Conservation (phyloP, 345 rosid species). For the Litchi chinensis region DNA sequence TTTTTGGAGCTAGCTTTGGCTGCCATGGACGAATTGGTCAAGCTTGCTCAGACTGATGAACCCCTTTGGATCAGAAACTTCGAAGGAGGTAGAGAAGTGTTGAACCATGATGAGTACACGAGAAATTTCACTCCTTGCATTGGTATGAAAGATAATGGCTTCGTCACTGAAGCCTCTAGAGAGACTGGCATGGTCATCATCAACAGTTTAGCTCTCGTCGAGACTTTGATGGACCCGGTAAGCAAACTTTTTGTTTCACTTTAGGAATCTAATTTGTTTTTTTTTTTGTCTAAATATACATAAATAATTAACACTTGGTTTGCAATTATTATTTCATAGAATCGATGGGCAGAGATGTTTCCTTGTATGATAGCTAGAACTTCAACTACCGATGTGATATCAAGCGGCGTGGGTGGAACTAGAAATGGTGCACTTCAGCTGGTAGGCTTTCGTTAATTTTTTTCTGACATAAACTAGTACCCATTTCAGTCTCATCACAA, state of each 20-base stretch:
- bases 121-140: conserved; percentile 61
- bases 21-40: conserved; percentile 88
- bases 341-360: conserved; percentile 98
- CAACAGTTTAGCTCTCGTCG: conserved; percentile 87
- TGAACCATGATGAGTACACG: conserved; percentile 74
- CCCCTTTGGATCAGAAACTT: conserved; percentile 73
- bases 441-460: conserved; percentile 41
- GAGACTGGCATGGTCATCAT: conserved; percentile 83
- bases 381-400: conserved; percentile 74
- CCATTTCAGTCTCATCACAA: neutral
- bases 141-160: conserved; percentile 70
- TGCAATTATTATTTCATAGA: conserved; percentile 38
- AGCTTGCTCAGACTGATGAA: conserved; percentile 75
- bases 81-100: conserved; percentile 61
- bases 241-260: conserved; percentile 19
- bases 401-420: conserved; percentile 88
- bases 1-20: conserved; percentile 76
- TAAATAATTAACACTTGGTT: neutral
- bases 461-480: neutral
- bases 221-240: conserved; percentile 93
- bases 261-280: neutral
- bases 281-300: neutral
- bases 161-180: conserved; percentile 81
- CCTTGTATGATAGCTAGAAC: conserved; percentile 83
- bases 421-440: conserved; percentile 89